Conservation (phyloP, 176 grass and related monocot genomes). For the Zoysia pacifica region DNA sequence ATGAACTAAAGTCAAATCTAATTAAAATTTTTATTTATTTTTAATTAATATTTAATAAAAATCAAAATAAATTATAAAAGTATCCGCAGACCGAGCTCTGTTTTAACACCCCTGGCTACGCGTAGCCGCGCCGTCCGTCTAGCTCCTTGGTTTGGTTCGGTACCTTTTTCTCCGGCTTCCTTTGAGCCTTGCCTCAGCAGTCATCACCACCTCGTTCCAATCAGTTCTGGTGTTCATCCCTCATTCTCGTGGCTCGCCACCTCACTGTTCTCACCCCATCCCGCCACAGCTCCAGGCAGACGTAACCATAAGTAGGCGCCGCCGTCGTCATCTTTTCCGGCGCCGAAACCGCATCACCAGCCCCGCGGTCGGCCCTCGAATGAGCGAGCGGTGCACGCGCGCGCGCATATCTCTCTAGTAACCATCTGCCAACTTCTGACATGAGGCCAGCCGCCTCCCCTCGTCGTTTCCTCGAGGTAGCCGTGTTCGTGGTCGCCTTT, state of each 20-base stretch:
- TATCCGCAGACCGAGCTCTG: too few species aligned
- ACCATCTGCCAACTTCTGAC: not conserved
- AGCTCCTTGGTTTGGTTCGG: not conserved
- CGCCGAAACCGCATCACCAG: not conserved
- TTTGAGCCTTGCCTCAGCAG: slow-evolving; percentile 31
- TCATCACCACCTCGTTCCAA: not conserved
- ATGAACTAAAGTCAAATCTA: too few species aligned
- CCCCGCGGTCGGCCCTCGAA: slow-evolving; percentile 2
- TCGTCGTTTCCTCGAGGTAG: not conserved
- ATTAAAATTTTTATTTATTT: too few species aligned
- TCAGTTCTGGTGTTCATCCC: too few species aligned
- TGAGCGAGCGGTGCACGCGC: too few species aligned
- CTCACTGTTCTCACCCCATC: not conserved
- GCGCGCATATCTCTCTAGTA: not conserved
- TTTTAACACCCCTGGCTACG: too few species aligned
- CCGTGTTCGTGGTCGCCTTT: slow-evolving; percentile 12
- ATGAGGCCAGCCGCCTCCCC: slow-evolving; percentile 27
- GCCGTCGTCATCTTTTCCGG: not conserved
- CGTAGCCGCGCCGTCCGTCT: not conserved
- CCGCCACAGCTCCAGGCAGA: too few species aligned
- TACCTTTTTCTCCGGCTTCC: not conserved
- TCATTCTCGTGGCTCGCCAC: not conserved
- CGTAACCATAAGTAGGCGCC: slow-evolving; percentile 20
- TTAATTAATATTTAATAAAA: too few species aligned
- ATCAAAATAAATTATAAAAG: too few species aligned